Conservation (phyloP, 352 stramenopile genomes). For the Globisporangium paroecandrum region DNA sequence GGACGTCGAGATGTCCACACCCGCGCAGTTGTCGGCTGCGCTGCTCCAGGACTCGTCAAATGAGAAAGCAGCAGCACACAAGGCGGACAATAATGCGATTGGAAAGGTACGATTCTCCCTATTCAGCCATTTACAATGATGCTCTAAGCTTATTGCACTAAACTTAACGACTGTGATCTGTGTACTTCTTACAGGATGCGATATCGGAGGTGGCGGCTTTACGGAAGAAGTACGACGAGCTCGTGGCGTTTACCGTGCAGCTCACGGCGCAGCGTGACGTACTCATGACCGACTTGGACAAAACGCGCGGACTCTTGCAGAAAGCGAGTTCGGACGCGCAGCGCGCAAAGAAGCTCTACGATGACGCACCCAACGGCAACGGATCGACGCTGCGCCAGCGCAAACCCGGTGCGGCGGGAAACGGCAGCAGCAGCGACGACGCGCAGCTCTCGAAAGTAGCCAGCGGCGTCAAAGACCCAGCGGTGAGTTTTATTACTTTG, state of each 20-base stretch:
- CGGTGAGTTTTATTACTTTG: constrained; percentile 29
- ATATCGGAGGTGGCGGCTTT: constrained; percentile 60
- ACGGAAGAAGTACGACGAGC: constrained; percentile 89
- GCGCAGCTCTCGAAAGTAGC: constrained; percentile 23
- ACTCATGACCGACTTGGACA: constrained; percentile 81
- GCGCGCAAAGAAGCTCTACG: constrained; percentile 56
- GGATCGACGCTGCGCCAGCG: constrained; percentile 63
- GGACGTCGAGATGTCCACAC: constrained; percentile 35
- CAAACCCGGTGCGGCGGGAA: constrained; percentile 36
- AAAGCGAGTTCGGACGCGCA: constrained; percentile 64
- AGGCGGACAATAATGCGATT: constrained; percentile 3
- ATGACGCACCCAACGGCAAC: constrained; percentile 32
- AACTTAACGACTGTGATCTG: not conserved
- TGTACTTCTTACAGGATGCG: constrained; percentile 29
- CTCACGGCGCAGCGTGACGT: constrained; percentile 82
- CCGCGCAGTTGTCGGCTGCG: constrained; percentile 53
- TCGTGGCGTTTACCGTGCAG: constrained; percentile 87
- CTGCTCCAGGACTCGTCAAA: constrained; percentile 42
- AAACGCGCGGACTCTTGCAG: constrained; percentile 69
- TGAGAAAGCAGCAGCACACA: constrained; percentile 6
- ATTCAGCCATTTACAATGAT: not conserved
- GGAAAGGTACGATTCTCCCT: constrained; percentile 17
- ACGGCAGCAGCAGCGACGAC: constrained; percentile 26
- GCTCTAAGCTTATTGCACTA: not conserved
- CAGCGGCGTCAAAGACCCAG: constrained; percentile 46